Base-by-base conservation (phyloP, 2,329 filamentous ascomycete genomes). In the Apiospora saccharicola region DNA sequence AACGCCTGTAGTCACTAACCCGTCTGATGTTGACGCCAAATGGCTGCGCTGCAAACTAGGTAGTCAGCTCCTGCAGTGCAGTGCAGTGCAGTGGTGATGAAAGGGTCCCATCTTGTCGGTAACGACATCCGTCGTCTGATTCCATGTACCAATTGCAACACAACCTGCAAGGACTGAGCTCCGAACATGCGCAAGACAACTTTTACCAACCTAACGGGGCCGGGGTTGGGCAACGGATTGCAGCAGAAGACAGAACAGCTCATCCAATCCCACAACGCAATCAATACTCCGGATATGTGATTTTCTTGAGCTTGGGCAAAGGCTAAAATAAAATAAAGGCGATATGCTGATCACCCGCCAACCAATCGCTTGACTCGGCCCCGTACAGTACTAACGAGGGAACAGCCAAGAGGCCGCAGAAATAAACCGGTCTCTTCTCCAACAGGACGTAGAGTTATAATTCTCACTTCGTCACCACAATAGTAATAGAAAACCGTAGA, bases 71-170 rank as follows among this genome's bases (percentile, higher is more conserved):
- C 57, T 64, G 53, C 57, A 41, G 34, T 24, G 53, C 53, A 57
- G 51, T 26, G 13, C 24, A n/a, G 51, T 26, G 13, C 24, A n/a
- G 57, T 41, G 57, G 57, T 64, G 34, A 41, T 64, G 34, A 7
- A 37, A 64, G 34, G 22, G 57, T 24, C 30, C 57, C 57, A 41
- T 64, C 34, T 64, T 41, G 30, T 64, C 57, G 57, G 57, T 64
- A 64, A 64, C 34, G 57, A n/a, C 34, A 41, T 64, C 57, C 57
- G 57, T 64, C 34, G 57, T 64, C 57, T 64, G 57, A 64, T 64
- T 13, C 14, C 53, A 37, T 37, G 53, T 61, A 22, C 53, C 53
- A 61, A 64, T 64, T 64, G 53, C 53, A 61, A 61, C 53, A 37
- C 53, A 37, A 61, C 53, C 53, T 61, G 53, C 53, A 61, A 61